Percentiles rank a stretch among this genome's conserved stretches.
These are phyloP conservation scores for Colletotrichum sansevieriae DNA, from an alignment of 2,329 filamentous ascomycete genomes.

Conservation along the genomic window DNA sequence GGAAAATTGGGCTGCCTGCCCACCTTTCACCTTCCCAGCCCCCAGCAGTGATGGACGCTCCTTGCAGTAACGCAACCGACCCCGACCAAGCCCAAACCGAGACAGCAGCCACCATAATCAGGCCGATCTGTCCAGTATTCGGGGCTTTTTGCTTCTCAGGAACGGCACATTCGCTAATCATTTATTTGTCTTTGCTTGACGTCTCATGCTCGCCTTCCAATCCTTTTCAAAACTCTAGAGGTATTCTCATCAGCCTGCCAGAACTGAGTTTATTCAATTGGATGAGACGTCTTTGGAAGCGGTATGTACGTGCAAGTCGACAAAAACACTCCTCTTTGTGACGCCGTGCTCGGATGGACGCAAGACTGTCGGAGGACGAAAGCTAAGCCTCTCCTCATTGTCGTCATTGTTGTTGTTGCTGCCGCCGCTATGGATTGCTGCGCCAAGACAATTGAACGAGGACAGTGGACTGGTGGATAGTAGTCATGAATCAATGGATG, in stretches of 20 bases:
- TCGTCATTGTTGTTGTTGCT: neutral
- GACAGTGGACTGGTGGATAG: neutral
- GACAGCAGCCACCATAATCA: slow-evolving; percentile 10
- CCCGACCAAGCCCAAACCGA: slow-evolving; percentile 10
- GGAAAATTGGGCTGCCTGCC: slow-evolving; percentile 5
- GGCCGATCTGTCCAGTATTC: slow-evolving; percentile 12
- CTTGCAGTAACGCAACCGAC: slow-evolving; percentile 9
- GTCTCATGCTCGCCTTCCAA: slow-evolving; percentile 16
- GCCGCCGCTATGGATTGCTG: neutral
- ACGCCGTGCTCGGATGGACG: neutral
- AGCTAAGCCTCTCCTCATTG: slow-evolving; percentile 6
- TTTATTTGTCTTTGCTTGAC: slow-evolving; percentile 33
- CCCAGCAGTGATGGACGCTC: slow-evolving; percentile 17
- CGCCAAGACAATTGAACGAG: slow-evolving; percentile 7
- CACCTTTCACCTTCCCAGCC: neutral
- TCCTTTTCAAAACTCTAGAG: neutral
- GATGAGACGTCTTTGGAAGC: neutral
- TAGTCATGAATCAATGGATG: neutral
- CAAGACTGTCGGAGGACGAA: neutral
- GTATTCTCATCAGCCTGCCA: slow-evolving; percentile 5
- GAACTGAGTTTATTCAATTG: slow-evolving; percentile 6
- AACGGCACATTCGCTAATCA: slow-evolving; percentile 25
- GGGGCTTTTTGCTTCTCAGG: slow-evolving; percentile 15
- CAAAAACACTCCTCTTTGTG: neutral
- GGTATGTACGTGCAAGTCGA: neutral